Evolutionary conservation across 345 rosid genomes (phyloP).

Genomic region (Arabis alpina): DNA sequence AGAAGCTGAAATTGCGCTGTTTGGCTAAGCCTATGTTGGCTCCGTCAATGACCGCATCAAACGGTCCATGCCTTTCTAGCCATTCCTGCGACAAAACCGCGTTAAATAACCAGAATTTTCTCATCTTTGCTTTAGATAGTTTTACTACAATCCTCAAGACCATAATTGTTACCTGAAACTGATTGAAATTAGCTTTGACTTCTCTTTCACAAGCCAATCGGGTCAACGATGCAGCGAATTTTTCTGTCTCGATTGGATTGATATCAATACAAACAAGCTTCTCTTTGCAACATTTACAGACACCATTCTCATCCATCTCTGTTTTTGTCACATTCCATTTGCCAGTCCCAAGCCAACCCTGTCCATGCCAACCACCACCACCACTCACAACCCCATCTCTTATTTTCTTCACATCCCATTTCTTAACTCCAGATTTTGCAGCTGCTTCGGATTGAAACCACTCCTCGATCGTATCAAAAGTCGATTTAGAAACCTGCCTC

Average conservation of each 20-base stretch:
- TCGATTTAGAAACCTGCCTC: constrained; percentile 66
- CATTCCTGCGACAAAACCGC: constrained; percentile 61
- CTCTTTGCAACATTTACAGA: constrained; percentile 71
- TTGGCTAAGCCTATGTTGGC: constrained; percentile 77
- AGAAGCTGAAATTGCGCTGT: constrained; percentile 59
- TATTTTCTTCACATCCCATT: constrained; percentile 62
- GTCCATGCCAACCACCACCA: constrained; percentile 99
- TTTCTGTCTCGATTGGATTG: constrained; percentile 80
- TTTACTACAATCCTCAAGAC: not conserved
- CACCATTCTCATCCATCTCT: constrained; percentile 68
- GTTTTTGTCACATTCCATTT: constrained; percentile 74
- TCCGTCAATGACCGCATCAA: constrained; percentile 90
- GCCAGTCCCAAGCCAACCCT: constrained; percentile 91
- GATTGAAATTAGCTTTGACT: constrained; percentile 58
- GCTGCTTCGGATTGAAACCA: constrained; percentile 80
- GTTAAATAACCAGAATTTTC: not conserved
- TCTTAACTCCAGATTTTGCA: constrained; percentile 55
- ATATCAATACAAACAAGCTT: constrained; percentile 93
- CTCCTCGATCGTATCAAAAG: constrained; percentile 56
- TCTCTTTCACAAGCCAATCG: constrained; percentile 71
- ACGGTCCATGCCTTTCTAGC: constrained; percentile 85
- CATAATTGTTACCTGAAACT: constrained; percentile 60
- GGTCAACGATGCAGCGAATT: constrained; percentile 68
- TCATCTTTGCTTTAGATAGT: constrained; percentile 19
- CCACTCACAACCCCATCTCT: constrained; percentile 65